Evolutionary conservation across 2,329 filamentous ascomycete genomes (phyloP), one percentile per base, ranked within the genome.

Genomic region (Fusarium sp.): DNA sequence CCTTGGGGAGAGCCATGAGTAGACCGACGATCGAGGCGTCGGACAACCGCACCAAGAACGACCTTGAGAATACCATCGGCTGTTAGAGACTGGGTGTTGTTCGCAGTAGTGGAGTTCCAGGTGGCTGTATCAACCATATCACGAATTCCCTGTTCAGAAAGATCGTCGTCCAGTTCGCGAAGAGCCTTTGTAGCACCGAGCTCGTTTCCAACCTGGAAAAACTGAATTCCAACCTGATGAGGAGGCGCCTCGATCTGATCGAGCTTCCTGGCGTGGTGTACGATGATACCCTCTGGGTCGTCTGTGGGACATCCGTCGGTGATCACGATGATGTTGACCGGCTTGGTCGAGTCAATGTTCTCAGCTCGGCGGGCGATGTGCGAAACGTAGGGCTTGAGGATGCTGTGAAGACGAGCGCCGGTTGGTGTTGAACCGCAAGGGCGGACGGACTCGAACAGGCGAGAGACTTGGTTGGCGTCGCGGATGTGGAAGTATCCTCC

Each of bases 101-200:
- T 82, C 25, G 81, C 81, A 21, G 82, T 79, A 11, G 81, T 82
- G 2, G 83, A 84, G 23, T 83, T 87, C 85, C 92, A 97, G 0
- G 92, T 91, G 34, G 94, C 90, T 0, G 94, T 97, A 79, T 98
- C 95, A 18, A 98, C 93, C 75, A 98, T 98, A 80, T 98, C 95
- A 20, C 95, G 84, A 18, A 95, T 78, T 16, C 85, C 83, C 30
- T 85, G 82, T 30, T 85, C 81, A 27, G 84, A 82, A n/a, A 87
- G 75, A 43, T 86, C 83, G 77, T 98, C 92, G 76, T 98, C 95
- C 10, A 98, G 84, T 48, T 90, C 85, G 72, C 87, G 82, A 41
- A 98, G 83, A 58, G 91, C 89, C 70, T 84, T 80, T 3, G 85
- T 84, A 0, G 94, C 95, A 1, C 80, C 82, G 1, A 81, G 76